phyloP scores from a whole-genome alignment of 257 asterid genomes.

The Anisodus acutangulus region DNA sequence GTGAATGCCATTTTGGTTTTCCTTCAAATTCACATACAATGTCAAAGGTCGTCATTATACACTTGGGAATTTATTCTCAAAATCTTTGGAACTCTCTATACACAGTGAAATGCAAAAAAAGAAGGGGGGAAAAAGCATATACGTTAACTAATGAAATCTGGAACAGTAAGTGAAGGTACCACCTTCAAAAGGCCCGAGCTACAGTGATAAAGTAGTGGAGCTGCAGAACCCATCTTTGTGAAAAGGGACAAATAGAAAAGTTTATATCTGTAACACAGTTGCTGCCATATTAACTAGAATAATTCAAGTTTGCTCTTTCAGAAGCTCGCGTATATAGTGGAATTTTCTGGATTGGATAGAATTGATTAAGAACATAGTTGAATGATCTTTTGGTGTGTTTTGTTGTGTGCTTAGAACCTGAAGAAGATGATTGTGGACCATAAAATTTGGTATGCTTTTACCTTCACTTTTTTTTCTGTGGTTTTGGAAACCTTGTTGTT shows the following conservation, averaged over 20 bases:
- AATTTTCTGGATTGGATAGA: background rate
- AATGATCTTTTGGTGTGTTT: background rate
- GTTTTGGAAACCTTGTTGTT: constrained; percentile 1
- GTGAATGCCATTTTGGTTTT: background rate
- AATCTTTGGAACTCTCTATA: background rate
- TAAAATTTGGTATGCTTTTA: background rate
- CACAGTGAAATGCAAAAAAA: background rate
- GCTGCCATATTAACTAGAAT: too few species aligned
- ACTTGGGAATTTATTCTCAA: background rate
- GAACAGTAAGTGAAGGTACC: background rate
- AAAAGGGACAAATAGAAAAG: too few species aligned
- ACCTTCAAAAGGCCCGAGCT: background rate
- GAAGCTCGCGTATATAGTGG: too few species aligned
- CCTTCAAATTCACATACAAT: too few species aligned
- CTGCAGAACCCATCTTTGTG: too few species aligned
- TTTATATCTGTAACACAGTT: background rate
- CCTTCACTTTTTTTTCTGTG: background rate
- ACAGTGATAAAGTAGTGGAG: background rate
- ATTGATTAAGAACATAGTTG: background rate
- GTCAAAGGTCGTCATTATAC: too few species aligned
- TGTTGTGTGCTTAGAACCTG: background rate
- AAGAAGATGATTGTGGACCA: background rate
- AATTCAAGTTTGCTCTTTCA: too few species aligned
- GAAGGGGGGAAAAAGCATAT: too few species aligned
- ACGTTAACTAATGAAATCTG: background rate